phyloP scores from a whole-genome alignment of 2,329 filamentous ascomycete species.

The Hymenotorrendiella dingleyae region DNA sequence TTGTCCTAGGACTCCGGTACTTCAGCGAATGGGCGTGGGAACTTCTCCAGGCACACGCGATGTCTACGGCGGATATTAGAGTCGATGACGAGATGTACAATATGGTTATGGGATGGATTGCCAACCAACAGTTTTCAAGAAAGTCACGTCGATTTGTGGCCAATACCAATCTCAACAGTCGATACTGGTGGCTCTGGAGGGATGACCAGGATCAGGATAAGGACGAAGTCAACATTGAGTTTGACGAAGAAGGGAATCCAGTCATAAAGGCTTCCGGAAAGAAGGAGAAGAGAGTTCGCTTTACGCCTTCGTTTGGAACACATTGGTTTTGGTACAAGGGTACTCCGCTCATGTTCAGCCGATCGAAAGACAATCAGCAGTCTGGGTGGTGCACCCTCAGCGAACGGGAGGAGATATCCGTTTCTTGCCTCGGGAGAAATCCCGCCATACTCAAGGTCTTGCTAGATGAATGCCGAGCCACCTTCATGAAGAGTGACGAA shows the following conservation, averaged over 20 bases:
- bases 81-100: slow-evolving; percentile 69
- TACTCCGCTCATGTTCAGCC: slow-evolving; percentile 51
- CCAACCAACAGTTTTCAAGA: slow-evolving; percentile 54
- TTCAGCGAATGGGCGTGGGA: slow-evolving; percentile 42
- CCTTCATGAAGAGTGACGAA: slow-evolving; percentile 52
- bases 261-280: slow-evolving; percentile 32
- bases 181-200: slow-evolving; percentile 43
- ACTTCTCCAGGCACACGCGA: slow-evolving; percentile 48
- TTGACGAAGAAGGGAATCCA: slow-evolving; percentile 23
- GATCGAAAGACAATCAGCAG: slow-evolving; percentile 43
- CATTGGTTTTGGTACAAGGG: slow-evolving; percentile 65
- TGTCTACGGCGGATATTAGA: slow-evolving; percentile 61
- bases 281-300: slow-evolving; percentile 38
- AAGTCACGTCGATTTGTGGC: slow-evolving; percentile 57
- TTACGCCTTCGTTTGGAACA: slow-evolving; percentile 61
- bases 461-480: slow-evolving; percentile 49
- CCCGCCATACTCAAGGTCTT: slow-evolving; percentile 56
- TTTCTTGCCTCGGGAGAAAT: slow-evolving; percentile 57
- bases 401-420: slow-evolving; percentile 51
- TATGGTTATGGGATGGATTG: slow-evolving; percentile 65
- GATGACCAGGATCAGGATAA: slow-evolving; percentile 44
- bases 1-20: slow-evolving; percentile 49
- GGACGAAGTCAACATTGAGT: slow-evolving; percentile 27
- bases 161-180: slow-evolving; percentile 53
- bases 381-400: slow-evolving; percentile 36